Evolutionary conservation across 73 alveolate genomes (phyloP).

Genomic region (Paramecium sonneborni): DNA sequence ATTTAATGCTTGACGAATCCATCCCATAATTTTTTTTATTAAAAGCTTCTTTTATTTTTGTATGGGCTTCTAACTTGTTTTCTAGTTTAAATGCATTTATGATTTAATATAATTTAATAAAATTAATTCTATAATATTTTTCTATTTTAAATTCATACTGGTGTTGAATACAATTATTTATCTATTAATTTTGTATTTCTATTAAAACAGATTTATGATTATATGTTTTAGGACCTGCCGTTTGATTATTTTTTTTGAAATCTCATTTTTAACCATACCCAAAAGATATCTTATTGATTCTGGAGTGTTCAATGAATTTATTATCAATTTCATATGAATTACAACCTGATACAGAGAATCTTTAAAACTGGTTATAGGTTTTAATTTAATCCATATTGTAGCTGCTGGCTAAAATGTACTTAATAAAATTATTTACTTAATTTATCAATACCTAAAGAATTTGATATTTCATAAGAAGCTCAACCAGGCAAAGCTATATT

Average conservation of each 20-base stretch:
- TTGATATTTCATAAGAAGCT: neutral
- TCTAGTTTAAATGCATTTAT: too few species aligned
- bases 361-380: neutral
- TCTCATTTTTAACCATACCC: slow-evolving; percentile 24
- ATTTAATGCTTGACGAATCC: neutral
- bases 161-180: too few species aligned
- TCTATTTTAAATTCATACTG: too few species aligned
- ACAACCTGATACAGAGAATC: slow-evolving; percentile 38
- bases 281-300: slow-evolving; percentile 6
- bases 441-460: neutral
- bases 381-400: neutral
- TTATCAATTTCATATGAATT: slow-evolving; percentile 1
- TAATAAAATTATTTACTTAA: neutral
- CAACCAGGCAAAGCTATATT: neutral
- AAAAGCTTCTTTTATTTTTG: neutral
- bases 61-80: too few species aligned
- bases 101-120: too few species aligned
- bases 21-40: neutral
- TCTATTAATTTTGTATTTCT: neutral
- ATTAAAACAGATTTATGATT: neutral
- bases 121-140: too few species aligned
- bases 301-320: neutral
- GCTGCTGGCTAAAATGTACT: neutral
- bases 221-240: slow-evolving; percentile 44
- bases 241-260: slow-evolving; percentile 11